phyloP scores from a whole-genome alignment of 2,329 filamentous ascomycete species.

The Colletotrichum sp. region DNA sequence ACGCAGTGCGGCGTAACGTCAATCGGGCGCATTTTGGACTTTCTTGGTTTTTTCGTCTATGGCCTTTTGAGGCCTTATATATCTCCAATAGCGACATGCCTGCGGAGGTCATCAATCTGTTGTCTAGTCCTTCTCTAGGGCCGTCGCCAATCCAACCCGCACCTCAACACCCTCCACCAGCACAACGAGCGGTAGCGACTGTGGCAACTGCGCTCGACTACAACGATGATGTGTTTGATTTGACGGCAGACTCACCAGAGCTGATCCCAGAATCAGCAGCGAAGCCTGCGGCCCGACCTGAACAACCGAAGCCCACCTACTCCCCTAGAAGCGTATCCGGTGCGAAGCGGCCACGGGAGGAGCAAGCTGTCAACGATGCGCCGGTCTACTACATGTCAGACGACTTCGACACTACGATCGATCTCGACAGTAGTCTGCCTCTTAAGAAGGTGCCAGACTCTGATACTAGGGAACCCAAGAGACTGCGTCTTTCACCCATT shows the following conservation, averaged over 20 bases:
- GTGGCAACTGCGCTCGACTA: not conserved
- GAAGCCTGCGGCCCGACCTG: not conserved
- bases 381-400: conserved; percentile 39
- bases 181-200: not conserved
- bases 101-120: conserved; percentile 37
- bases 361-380: not conserved
- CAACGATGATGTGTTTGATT: conserved; percentile 21
- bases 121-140: conserved; percentile 33
- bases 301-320: not conserved
- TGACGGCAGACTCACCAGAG: conserved; percentile 16
- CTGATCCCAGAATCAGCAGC: not conserved
- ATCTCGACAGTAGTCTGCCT: conserved; percentile 30
- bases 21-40: not conserved
- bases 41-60: not conserved
- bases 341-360: conserved; percentile 2
- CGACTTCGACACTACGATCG: conserved; percentile 47
- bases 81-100: conserved; percentile 27
- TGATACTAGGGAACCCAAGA: conserved; percentile 32
- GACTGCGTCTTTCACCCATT: conserved; percentile 27
- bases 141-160: not conserved
- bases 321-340: not conserved
- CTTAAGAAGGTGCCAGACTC: conserved; percentile 1
- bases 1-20: not conserved
- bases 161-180: not conserved
- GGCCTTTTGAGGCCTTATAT: not conserved